Evolutionary conservation across 2,329 filamentous ascomycete species (phyloP).

Genomic region (Parastagonospora avenae): DNA sequence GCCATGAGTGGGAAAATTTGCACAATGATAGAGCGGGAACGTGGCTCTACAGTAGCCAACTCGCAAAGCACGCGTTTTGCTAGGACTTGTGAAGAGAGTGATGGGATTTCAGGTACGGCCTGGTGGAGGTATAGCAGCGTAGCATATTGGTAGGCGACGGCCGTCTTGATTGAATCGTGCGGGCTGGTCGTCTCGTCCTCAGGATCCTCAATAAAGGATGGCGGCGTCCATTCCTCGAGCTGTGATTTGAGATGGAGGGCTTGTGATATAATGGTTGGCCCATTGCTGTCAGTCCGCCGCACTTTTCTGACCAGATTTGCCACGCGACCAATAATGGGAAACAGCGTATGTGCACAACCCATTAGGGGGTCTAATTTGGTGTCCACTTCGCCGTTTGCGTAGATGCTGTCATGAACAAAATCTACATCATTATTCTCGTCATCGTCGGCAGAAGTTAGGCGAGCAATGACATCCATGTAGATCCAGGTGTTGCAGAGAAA

Average conservation of each 20-base stretch:
- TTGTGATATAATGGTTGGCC: constrained; percentile 64
- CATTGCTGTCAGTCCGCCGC: constrained; percentile 60
- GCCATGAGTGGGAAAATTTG: constrained; percentile 73
- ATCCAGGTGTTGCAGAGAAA: constrained; percentile 75
- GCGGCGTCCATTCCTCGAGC: constrained; percentile 66
- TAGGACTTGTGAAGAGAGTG: constrained; percentile 60
- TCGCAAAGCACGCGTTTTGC: constrained; percentile 66
- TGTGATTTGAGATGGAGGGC: constrained; percentile 66
- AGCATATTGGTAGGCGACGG: constrained; percentile 70
- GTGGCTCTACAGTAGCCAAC: constrained; percentile 66
- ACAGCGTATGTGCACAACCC: constrained; percentile 70
- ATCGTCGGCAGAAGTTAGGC: constrained; percentile 66
- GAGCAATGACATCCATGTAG: constrained; percentile 75
- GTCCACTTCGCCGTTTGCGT: constrained; percentile 43
- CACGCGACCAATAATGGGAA: constrained; percentile 70
- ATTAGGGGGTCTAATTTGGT: constrained; percentile 71
- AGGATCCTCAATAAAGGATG: constrained; percentile 62
- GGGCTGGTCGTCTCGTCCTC: constrained; percentile 68
- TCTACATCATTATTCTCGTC: constrained; percentile 61
- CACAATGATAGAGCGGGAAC: constrained; percentile 67
- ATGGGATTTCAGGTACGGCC: constrained; percentile 71
- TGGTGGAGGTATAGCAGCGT: constrained; percentile 70
- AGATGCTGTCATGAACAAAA: constrained; percentile 44
- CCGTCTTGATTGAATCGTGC: constrained; percentile 68
- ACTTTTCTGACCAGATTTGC: constrained; percentile 70